Base-by-base conservation (phyloP, 1,284 basidiomycete species). In the Trametes pubescens region DNA sequence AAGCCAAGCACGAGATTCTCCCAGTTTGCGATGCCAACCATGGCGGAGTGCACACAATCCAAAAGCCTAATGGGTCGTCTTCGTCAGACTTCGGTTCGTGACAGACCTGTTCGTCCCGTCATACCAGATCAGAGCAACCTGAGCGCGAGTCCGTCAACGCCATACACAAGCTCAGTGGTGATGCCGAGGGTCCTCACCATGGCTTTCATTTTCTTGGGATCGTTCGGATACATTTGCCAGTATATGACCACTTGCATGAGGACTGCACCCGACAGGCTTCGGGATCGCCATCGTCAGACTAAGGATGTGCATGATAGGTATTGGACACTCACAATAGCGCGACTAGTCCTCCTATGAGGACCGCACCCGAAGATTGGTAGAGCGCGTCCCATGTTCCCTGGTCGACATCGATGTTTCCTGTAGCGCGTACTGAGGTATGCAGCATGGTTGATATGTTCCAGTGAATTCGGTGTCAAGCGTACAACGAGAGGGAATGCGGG, bases 1-100 rank as follows among this genome's bases (percentile, higher is more conserved):
- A 66, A 62, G 37, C 40, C 49, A 9, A n/a, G 37, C n/a, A 62
- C 21, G 38, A 66, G 54, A 44, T 66, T 62, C 34, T 66, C 53
- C 65, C 65, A 66, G 55, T 66, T 66, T 14, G 65, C 65, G 11
- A 54, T 52, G 22, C 57, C 52, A 4, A 63, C 58, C 65, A 66
- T 66, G 21, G 49, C 61, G 46, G 65, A 62, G 46, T 65, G 65
- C 4, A 54, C 29, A 9, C 55, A 43, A 46, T 65, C 65, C 26
- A 65, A 48, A 1, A 51, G n/a, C 65, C 53, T 55, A 8, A 8
- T 32, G 37, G 22, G 34, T 4, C 10, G 18, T 7, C 3, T 43
- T n/a, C 14, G 38, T 29, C 26, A n/a, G 38, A 55, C 18, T 22
- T 21, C 7, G 14, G 21, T 6, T n/a, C 22, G 26, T 16, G 6